These are phyloP conservation scores for Chaetomium sp. DNA, from an alignment of 2,329 filamentous ascomycete species.

Conservation along the genomic window DNA sequence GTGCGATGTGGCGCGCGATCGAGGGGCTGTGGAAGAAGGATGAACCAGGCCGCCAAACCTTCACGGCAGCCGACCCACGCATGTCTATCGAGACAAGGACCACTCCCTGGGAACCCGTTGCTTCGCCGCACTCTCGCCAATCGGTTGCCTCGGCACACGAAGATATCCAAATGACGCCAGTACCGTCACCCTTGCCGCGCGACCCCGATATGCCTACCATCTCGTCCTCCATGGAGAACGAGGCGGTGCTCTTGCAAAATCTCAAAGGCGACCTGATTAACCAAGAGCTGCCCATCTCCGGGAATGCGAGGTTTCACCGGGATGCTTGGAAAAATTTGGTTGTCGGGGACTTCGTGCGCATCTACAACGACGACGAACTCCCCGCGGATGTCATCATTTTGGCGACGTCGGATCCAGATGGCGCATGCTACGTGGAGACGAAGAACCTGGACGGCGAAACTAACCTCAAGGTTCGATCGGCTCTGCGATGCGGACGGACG, in stretches of 20 bases:
- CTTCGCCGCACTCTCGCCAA: slow-evolving; percentile 53
- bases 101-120: slow-evolving; percentile 56
- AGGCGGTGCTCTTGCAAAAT: slow-evolving; percentile 46
- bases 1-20: slow-evolving; percentile 54
- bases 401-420: slow-evolving; percentile 90
- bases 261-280: slow-evolving; percentile 69
- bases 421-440: slow-evolving; percentile 95
- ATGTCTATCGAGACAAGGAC: slow-evolving; percentile 66
- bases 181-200: slow-evolving; percentile 73
- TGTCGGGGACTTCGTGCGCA: slow-evolving; percentile 92
- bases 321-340: slow-evolving; percentile 94
- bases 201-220: slow-evolving; percentile 40
- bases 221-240: slow-evolving; percentile 43
- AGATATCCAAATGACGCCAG: slow-evolving; percentile 94
- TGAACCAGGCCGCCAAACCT: slow-evolving; percentile 52
- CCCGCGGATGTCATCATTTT: slow-evolving; percentile 92
- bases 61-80: slow-evolving; percentile 59
- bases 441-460: slow-evolving; percentile 98
- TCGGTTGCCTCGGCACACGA: slow-evolving; percentile 61
- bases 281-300: slow-evolving; percentile 62
- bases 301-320: slow-evolving; percentile 82
- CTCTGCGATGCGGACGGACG: slow-evolving; percentile 78
- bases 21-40: slow-evolving; percentile 52
- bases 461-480: slow-evolving; percentile 92
- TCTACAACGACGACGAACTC: slow-evolving; percentile 95